Base-by-base conservation (phyloP, 805 yeast genomes). In the Saccharomyces cerevisiae region DNA sequence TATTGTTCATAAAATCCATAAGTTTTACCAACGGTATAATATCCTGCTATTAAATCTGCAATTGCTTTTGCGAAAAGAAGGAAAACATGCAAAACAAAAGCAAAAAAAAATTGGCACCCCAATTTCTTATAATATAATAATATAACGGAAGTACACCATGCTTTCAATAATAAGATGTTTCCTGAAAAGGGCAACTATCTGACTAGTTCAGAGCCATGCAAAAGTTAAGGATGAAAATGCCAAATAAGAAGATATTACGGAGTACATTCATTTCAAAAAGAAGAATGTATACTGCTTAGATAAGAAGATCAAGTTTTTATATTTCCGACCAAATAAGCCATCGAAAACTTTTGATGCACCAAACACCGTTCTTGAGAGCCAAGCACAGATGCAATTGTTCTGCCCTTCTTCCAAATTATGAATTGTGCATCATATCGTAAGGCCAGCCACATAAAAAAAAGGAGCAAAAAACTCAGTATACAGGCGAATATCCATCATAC, bases 311-410 rank as follows among this genome's bases (percentile, higher is more conserved):
- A 61, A 59, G 5, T 59, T 50, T 43, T 55, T 41, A 53, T 61
- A 11, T 56, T 59, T 28, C 49, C 27, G 27, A 26, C 27, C 27
- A 26, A 52, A 41, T 57, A 59, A 46, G 54, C 59, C 1, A 54
- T 46, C 41, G 62, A 59, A 46, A 49, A 30, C 31, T 60, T 56
- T 48, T 55, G 52, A 47, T 46, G 28, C 26, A 53, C 28, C 10
- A 41, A 41, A 24, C 46, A 46, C 10, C 29, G 54, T 6, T 46
- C 48, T 6, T 48, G 41, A n/a, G 26, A 30, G 2, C 24, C 55
- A 26, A 50, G 52, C 32, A 41, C 54, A 11, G 59, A 59, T 29
- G 63, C 61, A 22, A 55, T 59, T 6, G 63, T 62, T 11, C 32
- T 59, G 5, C 63, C 62, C 1, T 49, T 60, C 24, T 41, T 60